phyloP scores from a whole-genome alignment of 1,139 yeast genomes.

The Debaryomyces subglobosus region DNA sequence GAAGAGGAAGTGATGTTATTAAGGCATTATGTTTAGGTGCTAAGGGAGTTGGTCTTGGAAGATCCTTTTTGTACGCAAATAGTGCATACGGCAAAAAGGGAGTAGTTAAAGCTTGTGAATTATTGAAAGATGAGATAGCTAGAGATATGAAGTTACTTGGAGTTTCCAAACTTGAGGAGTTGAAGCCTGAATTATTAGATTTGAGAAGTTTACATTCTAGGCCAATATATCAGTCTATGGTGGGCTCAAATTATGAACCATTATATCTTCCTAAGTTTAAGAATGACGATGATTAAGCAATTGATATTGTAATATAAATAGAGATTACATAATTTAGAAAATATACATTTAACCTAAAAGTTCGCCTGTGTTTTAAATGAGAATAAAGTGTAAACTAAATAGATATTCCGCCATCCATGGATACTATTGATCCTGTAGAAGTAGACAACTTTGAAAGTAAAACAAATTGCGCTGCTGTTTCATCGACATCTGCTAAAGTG shows the following conservation, averaged over 20 bases:
- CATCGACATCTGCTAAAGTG: constrained; percentile 30
- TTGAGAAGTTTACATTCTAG: constrained; percentile 13
- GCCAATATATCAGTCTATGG: constrained; percentile 11
- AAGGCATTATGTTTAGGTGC: constrained; percentile 61
- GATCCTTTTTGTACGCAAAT: constrained; percentile 48
- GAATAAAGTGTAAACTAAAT: constrained; percentile 8
- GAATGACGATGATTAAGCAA: constrained; percentile 3
- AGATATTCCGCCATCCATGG: constrained; percentile 32
- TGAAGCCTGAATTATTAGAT: constrained; percentile 28
- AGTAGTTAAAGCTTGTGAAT: constrained; percentile 43
- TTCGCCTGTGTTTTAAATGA: background rate
- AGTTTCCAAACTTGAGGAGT: constrained; percentile 38
- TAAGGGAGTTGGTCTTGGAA: constrained; percentile 55
- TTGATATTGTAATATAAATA: background rate
- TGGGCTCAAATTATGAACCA: constrained; percentile 17
- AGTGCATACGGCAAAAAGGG: constrained; percentile 56
- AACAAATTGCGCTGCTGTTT: constrained; percentile 34
- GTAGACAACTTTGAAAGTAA: constrained; percentile 31
- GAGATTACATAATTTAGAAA: background rate
- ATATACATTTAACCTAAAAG: background rate
- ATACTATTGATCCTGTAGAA: constrained; percentile 35
- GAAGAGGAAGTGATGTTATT: constrained; percentile 56
- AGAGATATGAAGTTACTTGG: constrained; percentile 53
- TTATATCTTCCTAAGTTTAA: constrained; percentile 17
- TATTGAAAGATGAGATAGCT: constrained; percentile 48